These are phyloP conservation scores for Penicillium sp. DNA, from an alignment of 2,329 filamentous ascomycete genomes.

Conservation along the genomic window DNA sequence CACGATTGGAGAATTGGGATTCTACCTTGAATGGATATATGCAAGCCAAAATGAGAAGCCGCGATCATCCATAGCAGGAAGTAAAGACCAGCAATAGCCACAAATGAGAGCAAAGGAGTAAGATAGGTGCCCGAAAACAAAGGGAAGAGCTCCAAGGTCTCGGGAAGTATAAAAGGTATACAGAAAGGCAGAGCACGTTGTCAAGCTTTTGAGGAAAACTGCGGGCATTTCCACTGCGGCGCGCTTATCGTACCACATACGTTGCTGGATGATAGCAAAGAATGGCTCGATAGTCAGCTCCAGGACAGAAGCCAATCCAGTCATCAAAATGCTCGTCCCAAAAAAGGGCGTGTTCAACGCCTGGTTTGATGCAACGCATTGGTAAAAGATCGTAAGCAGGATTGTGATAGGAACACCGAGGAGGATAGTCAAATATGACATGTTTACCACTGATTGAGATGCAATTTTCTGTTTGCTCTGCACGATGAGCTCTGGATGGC, in stretches of 20 bases:
- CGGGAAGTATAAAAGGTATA: constrained; percentile 51
- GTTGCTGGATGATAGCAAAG: constrained; percentile 80
- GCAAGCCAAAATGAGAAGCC: constrained; percentile 63
- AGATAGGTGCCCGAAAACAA: constrained; percentile 76
- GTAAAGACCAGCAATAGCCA: constrained; percentile 64
- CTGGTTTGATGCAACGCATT: constrained; percentile 49
- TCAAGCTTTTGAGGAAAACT: constrained; percentile 68
- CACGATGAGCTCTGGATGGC: too few species aligned
- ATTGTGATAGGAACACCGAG: constrained; percentile 62
- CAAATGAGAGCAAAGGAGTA: constrained; percentile 65
- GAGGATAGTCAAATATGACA: constrained; percentile 71
- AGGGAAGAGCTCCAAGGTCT: constrained; percentile 72
- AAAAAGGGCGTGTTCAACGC: constrained; percentile 59
- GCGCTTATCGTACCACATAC: constrained; percentile 70
- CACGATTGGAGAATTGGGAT: too few species aligned
- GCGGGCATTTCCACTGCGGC: constrained; percentile 78
- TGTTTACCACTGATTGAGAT: constrained; percentile 73
- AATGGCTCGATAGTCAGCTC: constrained; percentile 83
- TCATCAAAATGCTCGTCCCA: constrained; percentile 48
- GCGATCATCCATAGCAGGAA: constrained; percentile 49
- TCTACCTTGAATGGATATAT: constrained; percentile 41
- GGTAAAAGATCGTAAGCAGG: constrained; percentile 62
- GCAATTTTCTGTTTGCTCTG: too few species aligned
- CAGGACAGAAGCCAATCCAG: constrained; percentile 55
- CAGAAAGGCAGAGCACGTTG: constrained; percentile 65